phyloP scores from a whole-genome alignment of 768 basidiomycete genomes.

The Podaxis pistillaris region DNA sequence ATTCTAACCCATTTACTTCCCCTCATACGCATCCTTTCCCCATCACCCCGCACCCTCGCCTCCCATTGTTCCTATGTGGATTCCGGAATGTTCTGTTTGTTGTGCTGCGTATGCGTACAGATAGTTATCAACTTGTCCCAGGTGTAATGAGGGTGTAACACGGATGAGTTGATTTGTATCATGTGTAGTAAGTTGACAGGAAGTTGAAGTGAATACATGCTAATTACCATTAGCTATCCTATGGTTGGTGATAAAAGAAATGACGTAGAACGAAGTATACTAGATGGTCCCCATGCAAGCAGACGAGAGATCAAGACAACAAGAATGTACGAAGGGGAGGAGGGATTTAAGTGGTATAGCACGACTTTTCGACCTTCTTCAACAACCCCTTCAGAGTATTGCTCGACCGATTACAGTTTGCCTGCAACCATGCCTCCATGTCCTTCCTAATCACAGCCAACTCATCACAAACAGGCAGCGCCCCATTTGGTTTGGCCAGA shows the following conservation, averaged over 20 bases:
- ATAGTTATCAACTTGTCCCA: neutral
- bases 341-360: conserved; percentile 28
- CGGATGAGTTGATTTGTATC: neutral
- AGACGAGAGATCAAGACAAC: conserved; percentile 8
- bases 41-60: conserved; percentile 7
- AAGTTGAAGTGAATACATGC: neutral
- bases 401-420: conserved; percentile 83
- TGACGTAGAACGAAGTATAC: neutral
- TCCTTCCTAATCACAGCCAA: conserved; percentile 63
- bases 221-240: neutral
- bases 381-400: conserved; percentile 77
- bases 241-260: neutral
- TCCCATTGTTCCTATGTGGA: conserved; percentile 32
- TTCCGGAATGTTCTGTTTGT: conserved; percentile 25
- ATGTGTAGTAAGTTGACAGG: neutral
- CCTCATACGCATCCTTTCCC: neutral
- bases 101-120: conserved; percentile 3
- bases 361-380: conserved; percentile 76
- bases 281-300: conserved; percentile 16
- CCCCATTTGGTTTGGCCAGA: conserved; percentile 49
- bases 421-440: conserved; percentile 87
- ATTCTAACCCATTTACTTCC: neutral
- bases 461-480: conserved; percentile 73
- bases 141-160: conserved; percentile 3
- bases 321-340: conserved; percentile 5